Base-by-base conservation (phyloP, 176 grass and related monocot species). In the Avena eriantha region DNA sequence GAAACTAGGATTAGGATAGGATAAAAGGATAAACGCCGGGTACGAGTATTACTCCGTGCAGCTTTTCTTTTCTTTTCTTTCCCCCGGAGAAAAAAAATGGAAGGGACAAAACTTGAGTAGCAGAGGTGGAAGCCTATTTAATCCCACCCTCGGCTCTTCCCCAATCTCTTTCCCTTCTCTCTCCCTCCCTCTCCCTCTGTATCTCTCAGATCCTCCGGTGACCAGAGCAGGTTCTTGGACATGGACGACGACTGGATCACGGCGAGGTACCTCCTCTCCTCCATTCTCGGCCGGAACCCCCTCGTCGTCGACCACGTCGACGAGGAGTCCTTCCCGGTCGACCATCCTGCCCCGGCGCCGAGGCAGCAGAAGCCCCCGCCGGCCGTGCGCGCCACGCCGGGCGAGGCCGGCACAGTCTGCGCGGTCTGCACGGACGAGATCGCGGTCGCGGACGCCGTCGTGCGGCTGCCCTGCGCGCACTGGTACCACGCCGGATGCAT, bases 181-280 rank as follows among this genome's bases (percentile, higher is more conserved):
- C 18, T 53, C 21, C 18, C 18, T 39, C 22, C 18, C 34, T n/a
- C 48, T 69, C 14, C 53, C 19, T 71, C 10, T 39, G 36, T 39
- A 29, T 11, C 56, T 45, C 14, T 31, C 49, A 69, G 73, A 45
- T 80, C 77, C 77, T 21, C 39, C 2, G n/a, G 19, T 12, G 59
- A 10, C 15, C 7, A 53, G 21, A 8, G 10, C 13, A 50, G 57
- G 36, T 56, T 22, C 2, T 59, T 10, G 19, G 80, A 8, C 24
- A 90, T 90, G 89, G 84, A 87, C 74, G 80, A 87, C 65, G 89
- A 87, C 56, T 90, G 89, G 89, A 90, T 90, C 89, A 66, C 84
- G 35, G 89, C 89, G 66, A 79, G 88, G 73, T 90, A 90, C 84
- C 79, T 90, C 31, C 88, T 90, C 15, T 86, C 88, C n/a, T 82